A percentile compares a stretch with the other conserved stretches of the same genome.
These are phyloP conservation scores for Lactifluus hygrophoroides DNA, from an alignment of 768 basidiomycete species.

Conservation along the genomic window DNA sequence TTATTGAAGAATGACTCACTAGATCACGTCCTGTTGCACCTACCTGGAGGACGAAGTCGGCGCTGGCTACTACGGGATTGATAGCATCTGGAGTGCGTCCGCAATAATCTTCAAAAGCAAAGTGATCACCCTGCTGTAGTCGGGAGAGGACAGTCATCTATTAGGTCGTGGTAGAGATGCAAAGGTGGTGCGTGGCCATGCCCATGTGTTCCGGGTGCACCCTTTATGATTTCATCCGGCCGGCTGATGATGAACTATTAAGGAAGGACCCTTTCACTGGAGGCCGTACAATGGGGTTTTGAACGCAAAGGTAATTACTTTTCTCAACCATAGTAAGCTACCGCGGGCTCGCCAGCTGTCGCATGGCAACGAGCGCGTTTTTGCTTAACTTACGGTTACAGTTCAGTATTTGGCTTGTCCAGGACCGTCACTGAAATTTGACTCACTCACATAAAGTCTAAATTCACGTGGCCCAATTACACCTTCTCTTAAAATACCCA, in stretches of 20 bases:
- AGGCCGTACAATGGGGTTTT: too few relatives aligned
- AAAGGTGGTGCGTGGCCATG: not conserved
- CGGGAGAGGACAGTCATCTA: slow-evolving; percentile 16
- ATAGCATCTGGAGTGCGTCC: not conserved
- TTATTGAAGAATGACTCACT: not conserved
- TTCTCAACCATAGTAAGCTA: not conserved
- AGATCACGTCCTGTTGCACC: not conserved
- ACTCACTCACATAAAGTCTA: too few relatives aligned
- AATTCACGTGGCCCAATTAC: not conserved
- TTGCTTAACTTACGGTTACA: too few relatives aligned
- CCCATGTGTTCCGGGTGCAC: too few relatives aligned
- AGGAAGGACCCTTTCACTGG: not conserved
- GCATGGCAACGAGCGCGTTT: not conserved
- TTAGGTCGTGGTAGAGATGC: not conserved
- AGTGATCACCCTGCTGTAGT: not conserved
- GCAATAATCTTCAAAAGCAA: slow-evolving; percentile 2
- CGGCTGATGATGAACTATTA: not conserved
- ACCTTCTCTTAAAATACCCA: not conserved
- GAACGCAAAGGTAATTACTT: too few relatives aligned
- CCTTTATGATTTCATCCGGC: not conserved
- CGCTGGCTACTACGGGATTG: slow-evolving; percentile 19
- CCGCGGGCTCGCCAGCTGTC: not conserved
- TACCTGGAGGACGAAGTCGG: slow-evolving; percentile 19
- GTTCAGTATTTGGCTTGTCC: too few relatives aligned
- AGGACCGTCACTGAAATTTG: too few relatives aligned